These are phyloP conservation scores for Diaporthe citriasiana DNA, from an alignment of 2,329 filamentous ascomycete species.

Conservation along the genomic window DNA sequence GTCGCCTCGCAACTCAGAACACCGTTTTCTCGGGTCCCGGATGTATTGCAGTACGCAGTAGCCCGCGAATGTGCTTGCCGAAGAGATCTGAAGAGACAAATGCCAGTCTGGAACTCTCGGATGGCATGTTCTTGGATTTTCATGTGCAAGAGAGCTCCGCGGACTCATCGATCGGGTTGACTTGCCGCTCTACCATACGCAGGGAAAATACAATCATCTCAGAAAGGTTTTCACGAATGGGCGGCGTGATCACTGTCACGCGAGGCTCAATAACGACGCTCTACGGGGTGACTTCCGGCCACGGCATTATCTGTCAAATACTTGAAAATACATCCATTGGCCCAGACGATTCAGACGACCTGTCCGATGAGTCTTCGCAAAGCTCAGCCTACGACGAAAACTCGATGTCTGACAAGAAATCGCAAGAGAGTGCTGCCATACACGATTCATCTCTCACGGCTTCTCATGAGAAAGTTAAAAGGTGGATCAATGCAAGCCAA, in stretches of 20 bases:
- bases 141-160: not conserved
- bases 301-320: not conserved
- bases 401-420: not conserved
- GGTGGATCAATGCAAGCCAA: not conserved
- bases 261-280: not conserved
- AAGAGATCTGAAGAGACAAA: no score
- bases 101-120: not conserved
- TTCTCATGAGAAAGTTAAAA: not conserved
- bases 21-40: no score
- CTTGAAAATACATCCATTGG: not conserved
- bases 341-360: not conserved
- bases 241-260: not conserved
- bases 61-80: no score
- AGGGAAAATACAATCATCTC: not conserved
- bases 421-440: not conserved
- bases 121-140: not conserved
- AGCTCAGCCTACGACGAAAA: not conserved
- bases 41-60: no score
- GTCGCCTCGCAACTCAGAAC: not conserved
- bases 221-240: not conserved
- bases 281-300: not conserved
- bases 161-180: not conserved
- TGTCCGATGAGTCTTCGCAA: not conserved
- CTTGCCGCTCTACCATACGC: not conserved
- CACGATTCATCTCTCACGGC: not conserved